Evolutionary conservation across 345 rosid genomes (phyloP).

Genomic region (Brassica napus): DNA sequence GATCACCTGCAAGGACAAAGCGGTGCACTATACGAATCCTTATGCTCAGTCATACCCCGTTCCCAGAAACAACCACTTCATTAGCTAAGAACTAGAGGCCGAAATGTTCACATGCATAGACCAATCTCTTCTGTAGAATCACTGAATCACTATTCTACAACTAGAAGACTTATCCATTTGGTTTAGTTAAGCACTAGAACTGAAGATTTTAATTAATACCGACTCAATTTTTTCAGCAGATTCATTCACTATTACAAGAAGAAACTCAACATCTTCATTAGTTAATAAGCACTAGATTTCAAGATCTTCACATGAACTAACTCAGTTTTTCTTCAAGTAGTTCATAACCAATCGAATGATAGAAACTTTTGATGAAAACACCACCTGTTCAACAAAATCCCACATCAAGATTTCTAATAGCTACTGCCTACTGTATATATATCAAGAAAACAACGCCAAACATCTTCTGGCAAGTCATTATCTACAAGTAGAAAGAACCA

Average conservation of each 20-base stretch:
- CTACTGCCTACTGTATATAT: too few species aligned
- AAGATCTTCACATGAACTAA: not conserved
- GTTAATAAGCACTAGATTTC: too few species aligned
- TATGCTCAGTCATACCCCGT: conserved; percentile 90
- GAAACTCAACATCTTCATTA: too few species aligned
- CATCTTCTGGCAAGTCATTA: too few species aligned
- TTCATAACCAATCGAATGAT: not conserved
- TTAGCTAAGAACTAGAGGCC: not conserved
- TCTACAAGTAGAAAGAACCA: too few species aligned
- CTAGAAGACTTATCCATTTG: not conserved
- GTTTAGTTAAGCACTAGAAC: not conserved
- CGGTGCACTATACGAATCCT: conserved; percentile 78
- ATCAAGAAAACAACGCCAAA: too few species aligned
- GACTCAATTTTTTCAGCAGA: too few species aligned
- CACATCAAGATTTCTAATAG: too few species aligned
- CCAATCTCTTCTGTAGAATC: not conserved
- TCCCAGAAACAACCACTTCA: not conserved
- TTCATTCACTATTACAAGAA: too few species aligned
- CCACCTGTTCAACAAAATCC: too few species aligned
- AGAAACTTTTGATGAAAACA: too few species aligned
- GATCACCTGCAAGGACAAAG: conserved; percentile 38
- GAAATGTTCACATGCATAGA: not conserved
- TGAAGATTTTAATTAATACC: not conserved
- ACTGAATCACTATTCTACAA: not conserved
- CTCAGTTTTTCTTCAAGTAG: not conserved